Evolutionary conservation across 257 asterid species (phyloP), one percentile per base, ranked within the genome.

Genomic region (Nicotiana undulata): DNA sequence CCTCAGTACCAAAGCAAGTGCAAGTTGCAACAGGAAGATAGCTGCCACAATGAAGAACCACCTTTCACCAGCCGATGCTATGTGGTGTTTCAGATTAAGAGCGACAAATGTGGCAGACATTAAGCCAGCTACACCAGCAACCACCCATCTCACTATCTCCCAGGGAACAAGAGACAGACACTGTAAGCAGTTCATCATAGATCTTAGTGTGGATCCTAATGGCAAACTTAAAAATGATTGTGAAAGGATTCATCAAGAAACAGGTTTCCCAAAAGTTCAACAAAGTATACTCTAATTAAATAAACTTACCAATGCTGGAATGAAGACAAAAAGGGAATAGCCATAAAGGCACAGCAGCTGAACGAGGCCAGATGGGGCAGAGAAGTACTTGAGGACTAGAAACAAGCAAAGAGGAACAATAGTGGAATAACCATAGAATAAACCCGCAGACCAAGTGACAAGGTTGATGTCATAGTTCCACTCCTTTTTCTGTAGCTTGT

Each of bases 271-370:
- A 11, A 68, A 68, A 40, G 34, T 20, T 40, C 77, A 68, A 40
- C 56, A 40, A 68, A 20, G 77, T 5, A 11, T 74, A 0, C 2
- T 1, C 1, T 28, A 24, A 49, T 49, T 26, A 6, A 22, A 15
- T 24, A 49, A 44, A 81, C 96, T 92, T 90, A 95, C 99, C 98
- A 95, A 67, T 52, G 99, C 97, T 51, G 99, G 99, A 86, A 95
- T 93, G 94, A 95, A 95, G 86, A 93, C 81, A 80, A 92, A 95
- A 77, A 95, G 91, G 63, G 99, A 95, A 87, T 95, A 95, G 85
- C 99, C 98, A 55, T 95, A 95, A 79, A 95, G 96, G 81, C 99
- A 95, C 55, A 95, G 89, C 84, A 95, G 92, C 86, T 93, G 99
- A 76, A 85, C 95, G 12, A 95, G 80, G 82, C 98, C 95, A 53